A percentile compares a stretch with the other conserved stretches of the same genome.
phyloP scores from a whole-genome alignment of 441 rosid species.

The Syzygium syzygioides region DNA sequence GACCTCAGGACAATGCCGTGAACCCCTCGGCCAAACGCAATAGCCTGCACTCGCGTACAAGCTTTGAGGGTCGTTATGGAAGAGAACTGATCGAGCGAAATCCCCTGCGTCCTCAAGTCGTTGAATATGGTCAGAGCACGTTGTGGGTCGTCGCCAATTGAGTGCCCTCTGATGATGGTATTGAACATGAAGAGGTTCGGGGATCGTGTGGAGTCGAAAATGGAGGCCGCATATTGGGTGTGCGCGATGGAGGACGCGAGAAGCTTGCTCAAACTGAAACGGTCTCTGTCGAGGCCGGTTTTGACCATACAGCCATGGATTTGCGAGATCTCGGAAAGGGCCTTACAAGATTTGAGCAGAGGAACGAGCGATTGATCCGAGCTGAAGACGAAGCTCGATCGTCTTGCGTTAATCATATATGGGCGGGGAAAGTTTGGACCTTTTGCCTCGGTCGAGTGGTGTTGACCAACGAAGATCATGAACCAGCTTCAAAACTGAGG shows the following conservation, averaged over 20 bases:
- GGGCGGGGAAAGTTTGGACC: constrained; percentile 3
- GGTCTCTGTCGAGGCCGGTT: constrained; percentile 41
- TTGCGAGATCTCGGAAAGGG: constrained; percentile 31
- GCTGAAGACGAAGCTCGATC: neutral
- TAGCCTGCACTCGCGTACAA: constrained; percentile 28
- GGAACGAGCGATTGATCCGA: constrained; percentile 14
- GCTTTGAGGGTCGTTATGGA: constrained; percentile 47
- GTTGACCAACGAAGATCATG: constrained; percentile 19
- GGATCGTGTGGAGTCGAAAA: constrained; percentile 31
- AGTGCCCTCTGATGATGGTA: constrained; percentile 49
- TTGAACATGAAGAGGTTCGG: constrained; percentile 63
- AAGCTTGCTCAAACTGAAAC: constrained; percentile 54
- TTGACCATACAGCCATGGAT: constrained; percentile 48
- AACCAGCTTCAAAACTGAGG: neutral
- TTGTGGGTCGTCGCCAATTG: constrained; percentile 36
- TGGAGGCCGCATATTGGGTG: constrained; percentile 44
- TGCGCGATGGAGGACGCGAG: constrained; percentile 42
- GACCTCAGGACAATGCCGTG: constrained; percentile 49
- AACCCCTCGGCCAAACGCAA: constrained; percentile 28
- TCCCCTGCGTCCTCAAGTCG: constrained; percentile 39
- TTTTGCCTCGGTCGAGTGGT: constrained; percentile 19
- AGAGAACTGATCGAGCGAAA: constrained; percentile 51
- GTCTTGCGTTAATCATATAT: neutral
- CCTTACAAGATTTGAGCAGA: constrained; percentile 30
- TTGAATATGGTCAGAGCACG: constrained; percentile 45